Percentiles rank a stretch among this genome's conserved stretches.
Conservation (phyloP, 805 yeast species). For the Candida ulmi region DNA sequence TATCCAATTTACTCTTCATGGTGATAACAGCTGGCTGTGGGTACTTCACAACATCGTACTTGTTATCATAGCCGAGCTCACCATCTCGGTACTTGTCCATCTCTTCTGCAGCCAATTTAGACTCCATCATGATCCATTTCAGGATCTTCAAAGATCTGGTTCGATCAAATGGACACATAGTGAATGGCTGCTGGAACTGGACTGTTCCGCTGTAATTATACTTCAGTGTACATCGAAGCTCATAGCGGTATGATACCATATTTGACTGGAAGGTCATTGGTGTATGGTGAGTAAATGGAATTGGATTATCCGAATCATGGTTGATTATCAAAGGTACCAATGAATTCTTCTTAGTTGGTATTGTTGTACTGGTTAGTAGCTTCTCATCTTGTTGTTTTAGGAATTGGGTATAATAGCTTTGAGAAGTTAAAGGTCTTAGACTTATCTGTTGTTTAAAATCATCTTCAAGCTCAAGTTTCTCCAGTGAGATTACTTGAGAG, state of each 20-base stretch:
- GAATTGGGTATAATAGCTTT: slow-evolving; percentile 20
- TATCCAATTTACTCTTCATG: slow-evolving; percentile 18
- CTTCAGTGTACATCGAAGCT: slow-evolving; percentile 34
- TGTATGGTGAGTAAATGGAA: slow-evolving; percentile 36
- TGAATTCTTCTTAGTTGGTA: slow-evolving; percentile 18
- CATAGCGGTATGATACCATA: slow-evolving; percentile 48
- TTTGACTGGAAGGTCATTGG: slow-evolving; percentile 38
- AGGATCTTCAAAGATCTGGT: slow-evolving; percentile 34
- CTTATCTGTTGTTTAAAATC: slow-evolving; percentile 11
- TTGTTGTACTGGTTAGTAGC: slow-evolving; percentile 20
- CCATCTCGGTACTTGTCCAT: slow-evolving; percentile 14
- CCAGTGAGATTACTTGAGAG: too few relatives aligned
- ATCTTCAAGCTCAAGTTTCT: too few relatives aligned
- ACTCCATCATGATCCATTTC: slow-evolving; percentile 30
- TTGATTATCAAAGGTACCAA: slow-evolving; percentile 26
- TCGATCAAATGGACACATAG: slow-evolving; percentile 48
- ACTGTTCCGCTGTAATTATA: slow-evolving; percentile 43
- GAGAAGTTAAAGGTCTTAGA: slow-evolving; percentile 19
- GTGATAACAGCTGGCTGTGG: slow-evolving; percentile 21
- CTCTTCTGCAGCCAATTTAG: slow-evolving; percentile 36
- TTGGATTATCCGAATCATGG: slow-evolving; percentile 11
- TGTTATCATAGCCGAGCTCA: slow-evolving; percentile 18
- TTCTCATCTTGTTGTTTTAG: slow-evolving; percentile 27
- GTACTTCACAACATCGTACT: slow-evolving; percentile 27
- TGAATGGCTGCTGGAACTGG: slow-evolving; percentile 44